A percentile compares a stretch with the other conserved stretches of the same genome.
Conservation (phyloP, 768 basidiomycete genomes). For the Agrocybe pediades region DNA sequence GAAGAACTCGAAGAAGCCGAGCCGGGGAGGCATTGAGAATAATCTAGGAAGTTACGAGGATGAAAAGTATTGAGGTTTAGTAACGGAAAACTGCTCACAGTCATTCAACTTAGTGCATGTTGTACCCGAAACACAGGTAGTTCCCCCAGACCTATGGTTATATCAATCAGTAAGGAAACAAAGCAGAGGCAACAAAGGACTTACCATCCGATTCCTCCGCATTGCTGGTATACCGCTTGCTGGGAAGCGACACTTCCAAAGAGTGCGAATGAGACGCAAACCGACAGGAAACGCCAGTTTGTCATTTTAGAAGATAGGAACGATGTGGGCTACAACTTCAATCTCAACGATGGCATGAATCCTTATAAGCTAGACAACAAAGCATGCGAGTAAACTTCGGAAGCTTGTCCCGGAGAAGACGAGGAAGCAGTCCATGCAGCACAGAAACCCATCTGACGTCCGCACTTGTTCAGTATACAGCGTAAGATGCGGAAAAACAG, state of each 20-base stretch:
- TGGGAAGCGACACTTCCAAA: conserved; percentile 33
- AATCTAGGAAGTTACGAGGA: conserved; percentile 30
- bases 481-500: conserved; percentile 23
- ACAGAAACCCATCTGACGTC: conserved; percentile 4
- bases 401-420: conserved; percentile 7
- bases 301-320: conserved; percentile 2
- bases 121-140: conserved; percentile 46
- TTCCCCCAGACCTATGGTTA: conserved; percentile 46
- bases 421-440: background rate
- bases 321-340: background rate
- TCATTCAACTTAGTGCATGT: conserved; percentile 46
- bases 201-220: conserved; percentile 54
- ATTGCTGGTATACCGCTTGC: conserved; percentile 44
- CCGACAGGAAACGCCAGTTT: conserved; percentile 9
- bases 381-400: conserved; percentile 22
- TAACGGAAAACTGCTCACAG: conserved; percentile 31
- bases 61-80: background rate
- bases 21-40: conserved; percentile 52
- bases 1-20: conserved; percentile 26
- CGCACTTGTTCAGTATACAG: background rate
- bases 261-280: conserved; percentile 23
- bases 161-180: background rate
- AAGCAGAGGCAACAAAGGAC: conserved; percentile 2
- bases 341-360: background rate
- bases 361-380: conserved; percentile 10